A percentile compares a stretch with the other conserved stretches of the same genome.
Evolutionary conservation across 148 eudicot genomes (phyloP).

Genomic region (Heliosperma pusillum): DNA sequence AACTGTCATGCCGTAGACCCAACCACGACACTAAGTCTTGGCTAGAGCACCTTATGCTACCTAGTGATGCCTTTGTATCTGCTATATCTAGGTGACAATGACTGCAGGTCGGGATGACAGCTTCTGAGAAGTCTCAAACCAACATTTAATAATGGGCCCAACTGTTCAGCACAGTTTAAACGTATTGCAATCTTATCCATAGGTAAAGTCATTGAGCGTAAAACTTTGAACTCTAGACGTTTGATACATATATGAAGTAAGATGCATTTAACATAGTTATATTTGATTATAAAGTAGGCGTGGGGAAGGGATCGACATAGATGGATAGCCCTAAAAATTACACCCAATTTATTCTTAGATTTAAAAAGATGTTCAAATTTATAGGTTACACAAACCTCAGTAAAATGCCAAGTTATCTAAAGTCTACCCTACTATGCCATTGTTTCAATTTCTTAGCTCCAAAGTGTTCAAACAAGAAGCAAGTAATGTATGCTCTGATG

Average conservation of each 20-base stretch:
- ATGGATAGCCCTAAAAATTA: neutral
- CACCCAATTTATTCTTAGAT: neutral
- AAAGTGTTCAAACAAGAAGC: neutral
- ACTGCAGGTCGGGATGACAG: neutral
- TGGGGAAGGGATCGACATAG: neutral
- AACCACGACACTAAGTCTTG: neutral
- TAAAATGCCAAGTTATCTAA: constrained; percentile 1
- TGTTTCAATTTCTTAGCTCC: neutral
- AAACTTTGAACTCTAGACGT: neutral
- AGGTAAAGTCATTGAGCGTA: neutral
- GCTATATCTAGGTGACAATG: neutral
- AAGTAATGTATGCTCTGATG: neutral
- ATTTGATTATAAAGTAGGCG: neutral
- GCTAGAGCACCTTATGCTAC: neutral
- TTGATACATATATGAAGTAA: neutral
- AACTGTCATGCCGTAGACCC: neutral
- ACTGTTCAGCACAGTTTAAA: neutral
- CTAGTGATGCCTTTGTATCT: too few relatives aligned
- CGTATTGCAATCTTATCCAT: neutral
- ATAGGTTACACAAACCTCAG: neutral
- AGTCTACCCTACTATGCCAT: neutral
- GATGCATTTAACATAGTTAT: neutral
- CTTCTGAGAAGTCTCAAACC: neutral
- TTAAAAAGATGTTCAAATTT: neutral
- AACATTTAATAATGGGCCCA: neutral